phyloP scores from a whole-genome alignment of 352 stramenopile genomes.

The Phytophthora hybrid region DNA sequence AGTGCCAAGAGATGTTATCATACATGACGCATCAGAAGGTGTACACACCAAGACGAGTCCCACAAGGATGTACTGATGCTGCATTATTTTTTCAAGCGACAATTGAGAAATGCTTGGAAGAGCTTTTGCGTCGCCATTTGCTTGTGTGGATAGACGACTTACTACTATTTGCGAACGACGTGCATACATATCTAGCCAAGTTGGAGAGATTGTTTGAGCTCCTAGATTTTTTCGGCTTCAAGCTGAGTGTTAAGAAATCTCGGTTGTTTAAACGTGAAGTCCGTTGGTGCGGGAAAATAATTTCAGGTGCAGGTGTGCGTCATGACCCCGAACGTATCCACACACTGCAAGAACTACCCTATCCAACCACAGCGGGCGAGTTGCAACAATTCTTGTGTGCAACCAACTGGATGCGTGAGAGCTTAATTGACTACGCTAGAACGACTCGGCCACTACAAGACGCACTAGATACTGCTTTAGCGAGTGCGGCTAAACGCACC shows the following conservation, averaged over 20 bases:
- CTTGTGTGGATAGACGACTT: conserved; percentile 3
- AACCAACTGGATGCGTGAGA: too few relatives aligned
- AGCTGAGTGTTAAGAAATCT: too few relatives aligned
- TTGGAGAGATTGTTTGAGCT: too few relatives aligned
- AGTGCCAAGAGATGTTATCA: conserved; percentile 1
- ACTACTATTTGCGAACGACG: conserved; percentile 5
- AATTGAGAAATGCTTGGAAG: conserved; percentile 12
- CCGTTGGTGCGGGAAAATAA: too few relatives aligned
- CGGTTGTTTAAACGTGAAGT: too few relatives aligned
- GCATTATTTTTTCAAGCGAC: conserved; percentile 8
- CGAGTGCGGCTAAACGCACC: too few relatives aligned
- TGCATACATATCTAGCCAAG: not conserved
- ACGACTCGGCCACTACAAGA: too few relatives aligned
- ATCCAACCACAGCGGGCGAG: not conserved
- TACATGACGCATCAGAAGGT: conserved; percentile 37
- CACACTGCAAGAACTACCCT: not conserved
- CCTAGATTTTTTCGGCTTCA: too few relatives aligned
- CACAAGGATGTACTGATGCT: conserved; percentile 8
- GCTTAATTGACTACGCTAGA: too few relatives aligned
- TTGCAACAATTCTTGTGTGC: not conserved
- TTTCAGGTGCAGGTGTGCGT: too few relatives aligned
- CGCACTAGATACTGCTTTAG: too few relatives aligned
- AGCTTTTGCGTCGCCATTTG: conserved; percentile 4
- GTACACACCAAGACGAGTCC: conserved; percentile 3
- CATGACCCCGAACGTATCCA: too few relatives aligned